These are phyloP conservation scores for Apiospora rasikravindrae DNA, from an alignment of 2,329 filamentous ascomycete genomes.

Conservation along the genomic window DNA sequence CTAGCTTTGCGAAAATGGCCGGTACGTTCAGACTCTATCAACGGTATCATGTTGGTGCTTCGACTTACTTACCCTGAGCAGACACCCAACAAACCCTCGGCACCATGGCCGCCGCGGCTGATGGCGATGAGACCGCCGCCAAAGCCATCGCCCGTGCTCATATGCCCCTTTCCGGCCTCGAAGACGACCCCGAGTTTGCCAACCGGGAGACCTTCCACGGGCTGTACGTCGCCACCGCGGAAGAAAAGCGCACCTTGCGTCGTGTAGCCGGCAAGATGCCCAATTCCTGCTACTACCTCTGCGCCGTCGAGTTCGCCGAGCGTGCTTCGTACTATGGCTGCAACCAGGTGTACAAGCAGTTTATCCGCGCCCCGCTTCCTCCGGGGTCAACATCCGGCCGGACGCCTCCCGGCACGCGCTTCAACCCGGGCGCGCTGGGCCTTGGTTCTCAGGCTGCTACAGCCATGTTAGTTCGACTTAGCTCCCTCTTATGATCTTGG, in stretches of 20 bases:
- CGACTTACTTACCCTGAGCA: neutral
- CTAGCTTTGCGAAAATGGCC: neutral
- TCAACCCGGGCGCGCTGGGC: conserved; percentile 11
- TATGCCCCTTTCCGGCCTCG: conserved; percentile 32
- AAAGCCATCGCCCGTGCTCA: conserved; percentile 25
- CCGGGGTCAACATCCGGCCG: conserved; percentile 1
- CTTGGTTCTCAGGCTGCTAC: neutral
- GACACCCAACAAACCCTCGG: conserved; percentile 12
- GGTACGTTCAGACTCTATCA: neutral
- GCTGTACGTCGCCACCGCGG: conserved; percentile 18
- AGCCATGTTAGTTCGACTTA: neutral
- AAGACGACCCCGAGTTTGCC: conserved; percentile 21
- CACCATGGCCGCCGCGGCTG: conserved; percentile 17
- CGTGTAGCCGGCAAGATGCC: conserved; percentile 18
- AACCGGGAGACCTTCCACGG: conserved; percentile 21
- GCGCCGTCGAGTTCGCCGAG: conserved; percentile 18
- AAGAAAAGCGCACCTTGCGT: conserved; percentile 14
- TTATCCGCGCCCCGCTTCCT: conserved; percentile 11
- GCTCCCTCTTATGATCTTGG: neutral
- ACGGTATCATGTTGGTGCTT: neutral
- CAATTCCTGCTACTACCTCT: conserved; percentile 19
- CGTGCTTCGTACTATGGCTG: conserved; percentile 14
- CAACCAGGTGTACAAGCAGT: conserved; percentile 17
- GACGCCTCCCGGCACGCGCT: neutral
- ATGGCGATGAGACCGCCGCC: conserved; percentile 21